phyloP scores from a whole-genome alignment of 306 rosid genomes.

The Styphnolobium japonicum region DNA sequence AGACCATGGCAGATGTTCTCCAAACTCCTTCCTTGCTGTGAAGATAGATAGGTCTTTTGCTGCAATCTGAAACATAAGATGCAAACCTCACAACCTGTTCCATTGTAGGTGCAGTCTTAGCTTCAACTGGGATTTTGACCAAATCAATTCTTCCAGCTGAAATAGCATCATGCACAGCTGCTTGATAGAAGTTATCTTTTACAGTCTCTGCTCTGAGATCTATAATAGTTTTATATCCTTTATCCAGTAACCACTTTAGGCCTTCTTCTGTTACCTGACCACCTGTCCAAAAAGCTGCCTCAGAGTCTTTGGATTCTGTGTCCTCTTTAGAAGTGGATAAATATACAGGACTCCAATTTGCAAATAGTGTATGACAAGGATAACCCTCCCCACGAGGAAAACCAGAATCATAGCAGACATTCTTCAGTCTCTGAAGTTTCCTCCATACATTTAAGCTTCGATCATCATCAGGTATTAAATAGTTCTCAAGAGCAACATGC shows the following conservation, averaged over 20 bases:
- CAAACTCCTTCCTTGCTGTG: constrained; percentile 88
- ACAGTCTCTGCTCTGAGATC: constrained; percentile 85
- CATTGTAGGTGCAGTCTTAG: constrained; percentile 80
- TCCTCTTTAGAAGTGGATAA: constrained; percentile 59
- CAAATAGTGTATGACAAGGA: constrained; percentile 72
- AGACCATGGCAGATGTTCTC: constrained; percentile 94
- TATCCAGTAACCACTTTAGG: constrained; percentile 73
- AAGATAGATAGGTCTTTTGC: constrained; percentile 79
- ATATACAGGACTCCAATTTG: constrained; percentile 83
- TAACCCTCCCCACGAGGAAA: constrained; percentile 66
- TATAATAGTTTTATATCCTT: constrained; percentile 75
- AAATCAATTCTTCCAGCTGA: constrained; percentile 65
- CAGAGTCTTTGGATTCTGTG: constrained; percentile 36
- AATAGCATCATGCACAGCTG: constrained; percentile 58
- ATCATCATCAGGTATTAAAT: constrained; percentile 58
- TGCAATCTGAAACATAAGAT: constrained; percentile 63
- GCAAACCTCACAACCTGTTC: constrained; percentile 88
- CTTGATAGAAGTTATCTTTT: constrained; percentile 63
- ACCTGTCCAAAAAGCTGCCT: constrained; percentile 86
- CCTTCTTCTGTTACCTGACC: constrained; percentile 99
- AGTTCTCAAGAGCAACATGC: constrained; percentile 89
- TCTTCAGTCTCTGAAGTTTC: constrained; percentile 88
- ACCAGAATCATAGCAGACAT: constrained; percentile 93
- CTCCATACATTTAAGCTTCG: constrained; percentile 81
- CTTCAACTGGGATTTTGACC: constrained; percentile 83